Base-by-base conservation (phyloP, 2,329 filamentous ascomycete species). In the Colletotrichum noveboracense region DNA sequence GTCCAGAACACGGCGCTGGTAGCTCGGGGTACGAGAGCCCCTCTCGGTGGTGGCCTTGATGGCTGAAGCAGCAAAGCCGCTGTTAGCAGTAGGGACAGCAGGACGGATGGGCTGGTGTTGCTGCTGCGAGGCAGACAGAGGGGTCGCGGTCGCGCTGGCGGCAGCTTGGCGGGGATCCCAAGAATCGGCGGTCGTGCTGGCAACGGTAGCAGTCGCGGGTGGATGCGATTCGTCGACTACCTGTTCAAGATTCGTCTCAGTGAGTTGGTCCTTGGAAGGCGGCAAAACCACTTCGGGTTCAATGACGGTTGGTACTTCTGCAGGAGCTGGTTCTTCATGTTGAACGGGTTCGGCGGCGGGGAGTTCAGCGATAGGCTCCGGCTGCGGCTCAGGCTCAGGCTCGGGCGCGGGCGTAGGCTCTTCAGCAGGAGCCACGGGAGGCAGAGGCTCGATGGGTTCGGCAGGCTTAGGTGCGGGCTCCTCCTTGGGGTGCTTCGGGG, bases 181-280 rank as follows among this genome's bases (percentile, higher is more conserved):
- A 21, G 95, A 96, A 85, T 96, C 97, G 79, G 95, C 94, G 78
- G 95, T 89, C 75, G 96, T 98, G 89, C 96, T 98, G 78, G 95
- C 95, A 78, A 92, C 94, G 62, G 96, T 98, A 79, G 93, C 94
- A 70, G 95, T 96, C 62, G 93, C 90, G 24, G 93, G 91, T 55
- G 95, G 94, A 73, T 92, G 88, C 58, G 96, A 98, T 71, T 90
- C 90, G 86, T 98, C 96, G 78, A 93, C 94, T 79, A 98, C 90
- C 86, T 96, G 95, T 84, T 98, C 96, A 74, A 98, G 93, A 85
- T 98, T 98, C 80, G 93, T 94, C 87, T 96, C 93, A 32, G 96
- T 98, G 78, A 98, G 91, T 81, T 96, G 93, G 83, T 96, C 95
- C 85, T 94, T 93, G 28, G 95, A 91, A 18, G 94, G 93, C 64